Evolutionary conservation across 257 asterid genomes (phyloP), one percentile per base, ranked within the genome.

Genomic region (Solanum rostratum): DNA sequence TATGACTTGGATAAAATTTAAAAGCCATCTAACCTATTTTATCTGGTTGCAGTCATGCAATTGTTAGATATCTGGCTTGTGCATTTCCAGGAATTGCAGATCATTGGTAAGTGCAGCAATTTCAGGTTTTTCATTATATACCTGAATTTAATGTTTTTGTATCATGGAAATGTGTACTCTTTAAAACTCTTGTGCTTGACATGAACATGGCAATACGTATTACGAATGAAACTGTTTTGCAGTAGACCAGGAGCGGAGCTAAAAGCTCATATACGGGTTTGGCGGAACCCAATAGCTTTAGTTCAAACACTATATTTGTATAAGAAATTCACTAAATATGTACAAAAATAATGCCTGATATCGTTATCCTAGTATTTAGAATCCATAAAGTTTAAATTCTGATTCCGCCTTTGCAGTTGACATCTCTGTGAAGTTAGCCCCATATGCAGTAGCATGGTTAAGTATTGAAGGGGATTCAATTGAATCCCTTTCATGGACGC

Each of bases 21-120:
- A 37, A 54, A 20, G 53, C 45, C 60, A 24, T 20, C 84, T 87
- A 10, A 83, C 87, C 50, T 13, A 73, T 50, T 82, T 37, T 10
- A 30, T 73, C 22, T 83, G 85, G 68, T 83, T 90, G 95, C 95
- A 96, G 98, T 83, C 99, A 96, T 71, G 98, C 99, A n/a, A 93
- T 96, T 89, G 83, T 96, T 84, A 90, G 81, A 46, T 96, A 93
- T 86, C 90, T 96, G 88, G 95, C 96, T 60, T 84, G 65, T 84
- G 94, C 89, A 19, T 95, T 88, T 87, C 97, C 99, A 16, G 94
- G 94, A 88, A 93, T 93, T 86, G 93, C 99, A 66, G 99, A 93
- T 91, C 98, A 96, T 89, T 96, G 99, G 99, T 95, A 89, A 86
- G 97, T 90, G 82, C 81, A 11, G 30, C 84, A 87, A 43, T 60